Evolutionary conservation across 306 rosid genomes (phyloP).

Genomic region (Cicer bijugum): DNA sequence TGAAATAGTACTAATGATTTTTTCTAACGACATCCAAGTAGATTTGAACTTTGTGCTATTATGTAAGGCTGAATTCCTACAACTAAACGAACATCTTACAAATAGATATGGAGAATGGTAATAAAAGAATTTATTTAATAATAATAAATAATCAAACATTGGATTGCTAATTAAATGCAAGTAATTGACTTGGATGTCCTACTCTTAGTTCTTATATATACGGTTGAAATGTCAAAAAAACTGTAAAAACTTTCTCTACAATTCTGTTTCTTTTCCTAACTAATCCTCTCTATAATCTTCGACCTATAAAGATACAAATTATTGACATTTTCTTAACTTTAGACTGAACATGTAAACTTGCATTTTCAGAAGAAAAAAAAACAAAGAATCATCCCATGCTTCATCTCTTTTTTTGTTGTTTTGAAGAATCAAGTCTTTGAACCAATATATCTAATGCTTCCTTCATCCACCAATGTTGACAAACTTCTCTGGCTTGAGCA

Average conservation of each 20-base stretch:
- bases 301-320: conserved; percentile 5
- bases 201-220: neutral
- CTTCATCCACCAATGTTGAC: conserved; percentile 99
- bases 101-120: no score
- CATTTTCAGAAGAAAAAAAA: neutral
- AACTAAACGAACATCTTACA: no score
- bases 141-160: no score
- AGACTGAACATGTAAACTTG: conserved; percentile 1
- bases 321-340: conserved; percentile 25
- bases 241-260: conserved; percentile 21
- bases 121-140: no score
- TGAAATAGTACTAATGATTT: no score
- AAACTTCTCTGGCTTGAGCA: conserved; percentile 76
- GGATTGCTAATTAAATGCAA: no score
- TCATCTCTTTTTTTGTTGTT: conserved; percentile 35
- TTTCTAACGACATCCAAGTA: no score
- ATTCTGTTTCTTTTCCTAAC: conserved; percentile 5
- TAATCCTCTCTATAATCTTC: conserved; percentile 10
- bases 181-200: neutral
- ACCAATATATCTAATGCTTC: conserved; percentile 91
- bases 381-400: conserved; percentile 40
- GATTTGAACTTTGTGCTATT: no score
- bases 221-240: no score
- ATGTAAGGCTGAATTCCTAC: no score
- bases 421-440: conserved; percentile 54